Evolutionary conservation across 192 early-diverging fungal genomes (phyloP), one percentile per base, ranked within the genome.

Genomic region (Podila epigama): DNA sequence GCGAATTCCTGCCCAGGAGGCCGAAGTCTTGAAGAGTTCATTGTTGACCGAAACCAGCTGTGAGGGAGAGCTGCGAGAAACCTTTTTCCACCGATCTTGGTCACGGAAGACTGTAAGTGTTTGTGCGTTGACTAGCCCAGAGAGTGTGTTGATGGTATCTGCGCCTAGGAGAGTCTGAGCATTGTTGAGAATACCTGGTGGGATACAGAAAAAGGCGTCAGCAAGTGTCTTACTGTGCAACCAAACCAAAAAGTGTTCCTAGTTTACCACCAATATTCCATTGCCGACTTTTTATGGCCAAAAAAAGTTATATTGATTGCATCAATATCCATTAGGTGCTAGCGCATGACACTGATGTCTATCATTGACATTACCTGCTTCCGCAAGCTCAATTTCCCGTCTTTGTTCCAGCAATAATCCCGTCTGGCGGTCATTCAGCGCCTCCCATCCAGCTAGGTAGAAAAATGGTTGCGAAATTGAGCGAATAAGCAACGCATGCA

Each of bases 61-160:
- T 51, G 44, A 3, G 16, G 59, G 52, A 16, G 50, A 20, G 39
- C 61, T 52, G 59, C 67, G 53, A 52, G 50, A 33, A 22, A 85
- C 33, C 22, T 62, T 62, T 31, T 82, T 75, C 85, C 85, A 86
- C 15, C 79, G 68, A 15, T 70, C 64, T 31, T 84, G 81, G 57
- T 84, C 85, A 56, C 80, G 82, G 60, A 86, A 84, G 8, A 86
- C 54, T 5, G 80, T 62, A 7, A 86, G 51, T 42, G 81, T 84
- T 22, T 70, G 68, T 44, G 85, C 75, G 34, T 78, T 78, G 39
- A 86, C 70, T 29, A 86, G 81, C 62, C 70, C 73, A 60, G 82
- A 57, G 32, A 68, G 60, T 2, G 66, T 63, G 56, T 63, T 68
- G 48, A 64, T 56, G 15, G 73, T 60, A 10, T 77, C 66, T 27